Evolutionary conservation across 1,139 yeast genomes (phyloP).

Genomic region (Entelexis sorbosivorans): DNA sequence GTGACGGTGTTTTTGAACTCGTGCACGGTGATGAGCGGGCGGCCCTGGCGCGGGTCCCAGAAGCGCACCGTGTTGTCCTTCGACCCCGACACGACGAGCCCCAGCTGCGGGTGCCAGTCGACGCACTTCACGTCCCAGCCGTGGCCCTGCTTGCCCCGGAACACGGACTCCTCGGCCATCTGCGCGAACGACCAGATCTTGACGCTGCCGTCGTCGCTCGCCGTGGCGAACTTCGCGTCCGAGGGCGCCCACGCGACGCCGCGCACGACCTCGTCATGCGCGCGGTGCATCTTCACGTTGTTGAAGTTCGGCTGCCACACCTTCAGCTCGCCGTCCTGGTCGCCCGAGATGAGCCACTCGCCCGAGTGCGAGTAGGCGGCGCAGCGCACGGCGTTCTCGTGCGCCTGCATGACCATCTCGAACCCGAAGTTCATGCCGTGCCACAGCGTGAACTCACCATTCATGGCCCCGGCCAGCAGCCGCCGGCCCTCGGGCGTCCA

Average conservation of each 20-base stretch:
- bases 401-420: constrained; percentile 97
- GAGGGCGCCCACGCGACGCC: constrained; percentile 84
- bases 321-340: constrained; percentile 80
- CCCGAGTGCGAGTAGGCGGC: constrained; percentile 79
- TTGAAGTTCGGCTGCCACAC: constrained; percentile 98
- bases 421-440: constrained; percentile 91
- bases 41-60: constrained; percentile 91
- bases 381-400: constrained; percentile 77
- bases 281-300: constrained; percentile 74
- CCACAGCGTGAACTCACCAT: constrained; percentile 96
- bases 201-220: constrained; percentile 80
- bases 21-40: constrained; percentile 67
- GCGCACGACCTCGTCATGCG: constrained; percentile 73
- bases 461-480: constrained; percentile 75
- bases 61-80: constrained; percentile 85
- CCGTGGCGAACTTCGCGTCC: constrained; percentile 80
- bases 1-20: constrained; percentile 92
- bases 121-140: constrained; percentile 98
- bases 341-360: constrained; percentile 91
- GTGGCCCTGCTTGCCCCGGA: constrained; percentile 54
- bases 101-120: constrained; percentile 90
- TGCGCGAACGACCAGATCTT: constrained; percentile 93
- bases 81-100: constrained; percentile 56
- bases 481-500: constrained; percentile 98
- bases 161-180: constrained; percentile 68